Evolutionary conservation across 352 stramenopile species (phyloP), one percentile per base, ranked within the genome.

Genomic region (Phytophthora agathidicida): DNA sequence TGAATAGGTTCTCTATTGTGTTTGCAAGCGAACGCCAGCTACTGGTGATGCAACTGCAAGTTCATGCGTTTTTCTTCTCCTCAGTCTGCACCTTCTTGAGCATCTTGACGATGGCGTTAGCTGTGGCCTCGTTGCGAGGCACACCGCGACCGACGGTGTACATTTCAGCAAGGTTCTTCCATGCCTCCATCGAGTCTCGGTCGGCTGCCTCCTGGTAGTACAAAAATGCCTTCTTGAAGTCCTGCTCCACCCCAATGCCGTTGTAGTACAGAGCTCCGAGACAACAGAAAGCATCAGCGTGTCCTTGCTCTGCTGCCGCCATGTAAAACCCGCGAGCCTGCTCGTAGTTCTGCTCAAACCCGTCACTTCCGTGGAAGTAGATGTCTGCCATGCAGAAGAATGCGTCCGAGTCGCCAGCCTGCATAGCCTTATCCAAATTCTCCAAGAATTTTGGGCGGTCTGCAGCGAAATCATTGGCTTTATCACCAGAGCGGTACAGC

Each of bases 121-220:
- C 86, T 42, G 83, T 92, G 16, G 83, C 79, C 30, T 92, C 73
- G 48, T 88, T 96, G 51, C 84, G 77, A 13, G 84, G 83, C 22
- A 96, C 85, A 26, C 86, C 86, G 27, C 75, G 75, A 14, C 86
- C 86, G 14, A 84, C 60, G 19, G 73, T 83, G 59, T 96, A 93
- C 86, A 96, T 96, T 45, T 94, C 86, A 11, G 86, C 86, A 5
- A 96, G 71, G 60, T 94, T 96, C 65, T 96, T 93, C 86, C 86
- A 96, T 5, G 86, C 84, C 54, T 89, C 76, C 73, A 93, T 89
- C 35, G 84, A 94, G 70, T 94, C 68, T 28, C 72, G 75, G 35
- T 95, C 86, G 14, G 86, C 88, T 3, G 88, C 86, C 37, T 90
- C 83, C 61, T 96, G 86, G 60, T 95, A 96, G 60, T 91, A 93